Evolutionary conservation across 257 asterid species (phyloP).

Genomic region (Henckelia pumila): DNA sequence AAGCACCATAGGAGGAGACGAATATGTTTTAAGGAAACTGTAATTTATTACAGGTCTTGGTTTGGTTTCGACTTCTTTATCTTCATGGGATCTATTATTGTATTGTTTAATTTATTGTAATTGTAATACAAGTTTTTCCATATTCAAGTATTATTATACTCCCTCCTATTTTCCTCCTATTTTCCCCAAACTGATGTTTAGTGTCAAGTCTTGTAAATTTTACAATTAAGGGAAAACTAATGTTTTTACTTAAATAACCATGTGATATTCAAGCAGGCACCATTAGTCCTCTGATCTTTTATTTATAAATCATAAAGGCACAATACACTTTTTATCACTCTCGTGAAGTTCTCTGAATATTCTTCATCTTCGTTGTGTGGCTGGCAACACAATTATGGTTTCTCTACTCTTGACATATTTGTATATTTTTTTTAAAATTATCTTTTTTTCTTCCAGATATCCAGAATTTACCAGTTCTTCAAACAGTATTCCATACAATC

Average conservation of each 20-base stretch:
- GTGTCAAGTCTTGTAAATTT: neutral
- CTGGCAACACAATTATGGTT: neutral
- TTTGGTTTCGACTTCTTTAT: too few relatives aligned
- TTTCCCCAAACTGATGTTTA: neutral
- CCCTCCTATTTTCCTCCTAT: too few relatives aligned
- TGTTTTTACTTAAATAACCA: constrained; percentile 1
- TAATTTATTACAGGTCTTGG: too few relatives aligned
- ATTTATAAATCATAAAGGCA: neutral
- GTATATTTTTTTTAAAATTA: neutral
- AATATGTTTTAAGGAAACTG: too few relatives aligned
- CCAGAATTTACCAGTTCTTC: constrained; percentile 3
- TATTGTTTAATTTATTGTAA: too few relatives aligned
- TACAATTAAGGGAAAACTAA: constrained; percentile 9
- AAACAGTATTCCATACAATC: neutral
- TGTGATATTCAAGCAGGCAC: neutral
- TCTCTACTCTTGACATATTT: neutral
- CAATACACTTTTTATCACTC: neutral
- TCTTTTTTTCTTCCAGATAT: constrained; percentile 3
- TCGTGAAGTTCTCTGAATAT: neutral
- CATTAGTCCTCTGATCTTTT: neutral
- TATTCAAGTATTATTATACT: too few relatives aligned
- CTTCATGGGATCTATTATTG: too few relatives aligned
- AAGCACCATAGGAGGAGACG: too few relatives aligned
- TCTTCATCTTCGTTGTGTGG: neutral
- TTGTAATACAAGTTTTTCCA: too few relatives aligned